Evolutionary conservation across 2,329 filamentous ascomycete species (phyloP), one percentile per base, ranked within the genome.

Genomic region (Diaporthe vaccinii): DNA sequence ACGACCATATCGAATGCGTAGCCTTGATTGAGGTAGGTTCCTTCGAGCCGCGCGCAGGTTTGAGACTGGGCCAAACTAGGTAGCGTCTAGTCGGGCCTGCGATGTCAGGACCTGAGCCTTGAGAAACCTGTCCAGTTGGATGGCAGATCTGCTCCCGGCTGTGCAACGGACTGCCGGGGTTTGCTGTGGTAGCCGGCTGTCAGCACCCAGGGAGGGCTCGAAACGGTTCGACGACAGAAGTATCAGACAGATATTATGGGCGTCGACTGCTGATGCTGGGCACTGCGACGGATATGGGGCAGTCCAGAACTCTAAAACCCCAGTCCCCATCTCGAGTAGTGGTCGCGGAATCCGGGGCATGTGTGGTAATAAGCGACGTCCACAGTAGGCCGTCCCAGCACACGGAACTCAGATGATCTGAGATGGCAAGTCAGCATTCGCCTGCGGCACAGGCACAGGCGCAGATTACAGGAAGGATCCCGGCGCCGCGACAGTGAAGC

Each of bases 401-500:
- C 12, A 31, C 31, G 5, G 17, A 46, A 15, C 59, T 65, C n/a
- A 41, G 59, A 46, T 14, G 39, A 55, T 31, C 31, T 25, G 17
- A 53, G 41, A 31, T 28, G 59, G 59, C 59, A 62, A 51, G 44
- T 36, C 62, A 68, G 65, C 46, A 28, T 17, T 15, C 34, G 22
- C 28, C 31, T 20, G 22, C 12, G 65, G 46, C 46, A 53, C 31
- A 67, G 62, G 61, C 61, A 49, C 44, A 44, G 36, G 59, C 39
- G 22, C 22, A 49, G 41, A 15, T 34, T 31, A 68, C 65, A 53
- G 34, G 65, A 39, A n/a, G 34, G n/a, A 39, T 22, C 65, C 46
- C 34, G 31, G 65, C 31, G 65, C 41, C 8, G 61, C 49, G 65
- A 55, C n/a, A 69, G 49, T 53, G 15, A 69, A 69, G 65, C 65